Evolutionary conservation across 2,329 filamentous ascomycete species (phyloP).

Genomic region (Orbilia blumenaviensis): DNA sequence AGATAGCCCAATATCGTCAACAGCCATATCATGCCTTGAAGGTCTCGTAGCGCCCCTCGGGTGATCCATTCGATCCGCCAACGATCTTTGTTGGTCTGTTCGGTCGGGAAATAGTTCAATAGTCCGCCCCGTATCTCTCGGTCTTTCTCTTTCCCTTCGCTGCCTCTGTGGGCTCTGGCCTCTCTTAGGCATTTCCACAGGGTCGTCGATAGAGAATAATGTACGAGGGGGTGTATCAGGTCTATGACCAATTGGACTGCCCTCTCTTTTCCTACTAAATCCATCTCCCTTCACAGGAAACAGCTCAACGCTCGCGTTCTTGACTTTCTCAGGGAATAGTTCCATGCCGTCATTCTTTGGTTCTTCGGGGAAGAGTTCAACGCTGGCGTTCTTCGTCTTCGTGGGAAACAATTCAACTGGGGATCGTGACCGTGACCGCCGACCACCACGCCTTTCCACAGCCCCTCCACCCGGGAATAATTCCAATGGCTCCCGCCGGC

Average conservation of each 20-base stretch:
- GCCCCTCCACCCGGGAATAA: constrained; percentile 31
- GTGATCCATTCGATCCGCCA: constrained; percentile 35
- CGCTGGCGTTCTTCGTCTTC: constrained; percentile 20
- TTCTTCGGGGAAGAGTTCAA: constrained; percentile 45
- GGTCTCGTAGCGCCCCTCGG: neutral
- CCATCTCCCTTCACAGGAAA: constrained; percentile 41
- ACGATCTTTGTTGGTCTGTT: constrained; percentile 14
- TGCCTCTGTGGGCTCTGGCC: constrained; percentile 45
- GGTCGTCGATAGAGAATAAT: constrained; percentile 42
- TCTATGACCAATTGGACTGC: constrained; percentile 16
- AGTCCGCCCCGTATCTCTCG: constrained; percentile 14
- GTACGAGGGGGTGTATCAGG: constrained; percentile 27
- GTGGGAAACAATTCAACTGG: constrained; percentile 56
- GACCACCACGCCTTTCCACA: constrained; percentile 13
- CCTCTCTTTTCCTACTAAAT: constrained; percentile 9
- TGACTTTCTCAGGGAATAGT: constrained; percentile 42
- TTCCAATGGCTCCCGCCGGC: constrained; percentile 33
- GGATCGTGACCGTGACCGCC: constrained; percentile 51
- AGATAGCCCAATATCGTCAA: constrained; percentile 31
- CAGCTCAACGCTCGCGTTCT: constrained; percentile 50
- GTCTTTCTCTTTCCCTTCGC: constrained; percentile 24
- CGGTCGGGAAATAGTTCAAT: constrained; percentile 55
- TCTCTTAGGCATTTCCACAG: constrained; percentile 38
- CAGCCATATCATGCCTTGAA: constrained; percentile 24
- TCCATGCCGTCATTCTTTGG: constrained; percentile 21